phyloP scores from a whole-genome alignment of 768 basidiomycete genomes.

The Pisolithus orientalis region DNA sequence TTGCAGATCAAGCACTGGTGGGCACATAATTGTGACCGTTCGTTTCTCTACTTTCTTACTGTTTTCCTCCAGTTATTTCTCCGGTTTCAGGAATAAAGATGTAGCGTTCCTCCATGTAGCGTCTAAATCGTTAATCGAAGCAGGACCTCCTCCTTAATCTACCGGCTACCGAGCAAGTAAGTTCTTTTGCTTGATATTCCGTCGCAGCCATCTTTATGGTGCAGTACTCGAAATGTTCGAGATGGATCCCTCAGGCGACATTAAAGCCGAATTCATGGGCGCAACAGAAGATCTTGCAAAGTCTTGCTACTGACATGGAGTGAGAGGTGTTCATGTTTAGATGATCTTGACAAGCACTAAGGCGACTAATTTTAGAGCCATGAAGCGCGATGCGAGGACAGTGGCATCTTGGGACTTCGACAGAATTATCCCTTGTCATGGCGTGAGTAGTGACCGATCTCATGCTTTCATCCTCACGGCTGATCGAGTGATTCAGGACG shows the following conservation, averaged over 20 bases:
- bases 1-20: conserved; percentile 49
- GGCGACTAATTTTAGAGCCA: conserved; percentile 29
- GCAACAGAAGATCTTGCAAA: conserved; percentile 18
- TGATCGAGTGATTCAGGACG: conserved; percentile 32
- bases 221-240: conserved; percentile 34
- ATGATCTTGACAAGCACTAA: not conserved
- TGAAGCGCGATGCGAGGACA: conserved; percentile 57
- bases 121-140: conserved; percentile 69
- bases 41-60: not conserved
- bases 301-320: conserved; percentile 21
- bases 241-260: conserved; percentile 22
- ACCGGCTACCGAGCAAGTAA: conserved; percentile 68
- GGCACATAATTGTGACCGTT: not conserved
- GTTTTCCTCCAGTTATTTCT: conserved; percentile 48
- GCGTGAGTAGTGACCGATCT: conserved; percentile 26
- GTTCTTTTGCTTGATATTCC: conserved; percentile 1
- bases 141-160: conserved; percentile 83
- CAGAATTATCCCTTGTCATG: conserved; percentile 70
- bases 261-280: conserved; percentile 27
- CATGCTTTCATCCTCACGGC: conserved; percentile 4
- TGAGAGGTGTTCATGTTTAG: conserved; percentile 7
- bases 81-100: conserved; percentile 70
- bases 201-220: not conserved
- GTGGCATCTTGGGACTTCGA: conserved; percentile 73
- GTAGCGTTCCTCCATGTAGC: conserved; percentile 74